Evolutionary conservation across 768 basidiomycete species (phyloP).

Genomic region (Hortiboletus campestris): DNA sequence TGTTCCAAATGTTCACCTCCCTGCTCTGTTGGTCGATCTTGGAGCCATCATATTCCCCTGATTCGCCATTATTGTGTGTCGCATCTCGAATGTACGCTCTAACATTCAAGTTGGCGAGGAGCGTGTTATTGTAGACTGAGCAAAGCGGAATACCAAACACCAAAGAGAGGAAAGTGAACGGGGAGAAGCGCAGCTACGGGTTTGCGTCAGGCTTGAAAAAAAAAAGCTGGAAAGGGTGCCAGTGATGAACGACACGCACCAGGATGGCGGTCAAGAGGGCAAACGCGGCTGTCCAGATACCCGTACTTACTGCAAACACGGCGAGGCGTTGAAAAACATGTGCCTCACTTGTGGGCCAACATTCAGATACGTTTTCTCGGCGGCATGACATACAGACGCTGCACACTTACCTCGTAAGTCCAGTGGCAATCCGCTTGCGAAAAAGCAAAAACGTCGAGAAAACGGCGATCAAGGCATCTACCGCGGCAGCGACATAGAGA

Average conservation of each 20-base stretch:
- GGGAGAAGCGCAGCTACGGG: not conserved
- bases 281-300: not conserved
- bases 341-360: not conserved
- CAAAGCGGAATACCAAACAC: conserved; percentile 1
- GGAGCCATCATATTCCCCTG: too few species aligned
- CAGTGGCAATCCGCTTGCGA: not conserved
- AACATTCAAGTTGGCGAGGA: conserved; percentile 8
- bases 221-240: not conserved
- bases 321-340: not conserved
- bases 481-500: not conserved
- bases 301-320: not conserved
- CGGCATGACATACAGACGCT: too few species aligned
- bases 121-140: conserved; percentile 3
- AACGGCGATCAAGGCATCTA: conserved; percentile 2
- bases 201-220: not conserved
- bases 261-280: conserved; percentile 33
- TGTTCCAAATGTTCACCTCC: too few species aligned
- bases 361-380: not conserved
- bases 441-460: not conserved
- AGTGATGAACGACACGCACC: conserved; percentile 37
- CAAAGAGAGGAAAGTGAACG: not conserved
- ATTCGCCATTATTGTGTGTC: too few species aligned
- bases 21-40: too few species aligned
- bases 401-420: not conserved
- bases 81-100: not conserved